Percentiles rank a stretch among this genome's conserved stretches.
Conservation (phyloP, 1,284 basidiomycete species). For the Moesziomyces sp. region DNA sequence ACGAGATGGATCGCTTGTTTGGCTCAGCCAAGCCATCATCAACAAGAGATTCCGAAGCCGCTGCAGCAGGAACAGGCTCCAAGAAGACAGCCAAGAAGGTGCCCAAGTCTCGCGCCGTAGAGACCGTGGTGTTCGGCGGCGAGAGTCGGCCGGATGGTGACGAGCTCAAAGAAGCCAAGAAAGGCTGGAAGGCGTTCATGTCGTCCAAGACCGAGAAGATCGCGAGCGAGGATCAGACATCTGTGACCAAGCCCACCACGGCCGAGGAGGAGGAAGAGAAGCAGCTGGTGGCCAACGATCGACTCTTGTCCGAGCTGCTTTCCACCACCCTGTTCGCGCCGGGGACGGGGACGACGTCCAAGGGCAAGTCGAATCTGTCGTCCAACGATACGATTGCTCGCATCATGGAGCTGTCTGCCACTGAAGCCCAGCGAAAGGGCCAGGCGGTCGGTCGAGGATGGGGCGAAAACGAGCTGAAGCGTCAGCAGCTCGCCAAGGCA, state of each 20-base stretch:
- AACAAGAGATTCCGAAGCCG: not conserved
- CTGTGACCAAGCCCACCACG: slow-evolving; percentile 13
- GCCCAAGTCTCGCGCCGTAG: slow-evolving; percentile 21
- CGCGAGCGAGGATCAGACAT: slow-evolving; percentile 16
- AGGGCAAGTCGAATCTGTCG: slow-evolving; percentile 51
- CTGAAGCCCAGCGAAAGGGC: slow-evolving; percentile 43
- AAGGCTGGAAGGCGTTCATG: slow-evolving; percentile 54
- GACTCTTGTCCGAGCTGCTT: slow-evolving; percentile 59
- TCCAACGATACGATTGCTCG: slow-evolving; percentile 61
- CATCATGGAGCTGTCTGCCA: slow-evolving; percentile 56
- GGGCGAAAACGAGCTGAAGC: slow-evolving; percentile 56
- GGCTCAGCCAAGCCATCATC: slow-evolving; percentile 8
- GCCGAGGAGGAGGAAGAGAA: slow-evolving; percentile 56
- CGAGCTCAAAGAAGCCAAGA: slow-evolving; percentile 32
- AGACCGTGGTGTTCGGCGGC: slow-evolving; percentile 45
- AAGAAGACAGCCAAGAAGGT: slow-evolving; percentile 19
- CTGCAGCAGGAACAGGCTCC: not conserved
- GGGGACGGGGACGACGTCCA: slow-evolving; percentile 39
- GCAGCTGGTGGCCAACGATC: slow-evolving; percentile 60
- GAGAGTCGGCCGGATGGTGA: slow-evolving; percentile 23
- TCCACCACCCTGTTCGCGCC: slow-evolving; percentile 66
- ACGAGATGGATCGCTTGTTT: slow-evolving; percentile 39
- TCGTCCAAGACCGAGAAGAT: slow-evolving; percentile 54
- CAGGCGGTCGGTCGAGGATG: slow-evolving; percentile 54
- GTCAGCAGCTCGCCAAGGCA: slow-evolving; percentile 55